Evolutionary conservation across 1,139 yeast genomes (phyloP), one percentile per base, ranked within the genome.

Genomic region (Candida mesenterica): DNA sequence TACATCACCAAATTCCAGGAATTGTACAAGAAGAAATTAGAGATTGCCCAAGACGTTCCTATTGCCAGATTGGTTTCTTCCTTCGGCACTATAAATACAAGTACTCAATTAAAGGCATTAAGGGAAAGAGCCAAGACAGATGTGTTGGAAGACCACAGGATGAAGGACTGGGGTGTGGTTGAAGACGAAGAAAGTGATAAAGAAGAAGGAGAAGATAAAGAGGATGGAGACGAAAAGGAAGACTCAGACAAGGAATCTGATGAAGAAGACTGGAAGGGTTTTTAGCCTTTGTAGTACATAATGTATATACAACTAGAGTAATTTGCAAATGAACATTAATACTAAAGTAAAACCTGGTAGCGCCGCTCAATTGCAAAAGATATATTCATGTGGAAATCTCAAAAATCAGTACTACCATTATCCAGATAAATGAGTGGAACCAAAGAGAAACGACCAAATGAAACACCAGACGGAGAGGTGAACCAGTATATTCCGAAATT

Each of bases 71-170:
- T 88, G 32, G 56, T 88, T 17, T 59, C 62, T 18, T 88, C 94
- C 4, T 81, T 88, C 48, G 63, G 64, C 30, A 65, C 59, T 4
- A 65, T 90, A 39, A 65, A 69, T 29, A 64, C 66, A 25, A 60
- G 65, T 15, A 72, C 82, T 9, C 62, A 68, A 24, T 69, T 77
- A 52, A 86, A 83, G 61, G 76, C 86, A 2, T 64, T 89, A 42
- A 77, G 88, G 55, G 68, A 72, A 38, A 81, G 79, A 50, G 80
- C 84, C 42, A 69, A 65, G 45, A 78, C 75, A 30, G 94, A 86
- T 30, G 72, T 90, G 1, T 62, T 86, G 37, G 65, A 65, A 1
- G 95, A 89, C 55, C 61, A 65, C 24, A 72, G 94, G 52, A 68
- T 88, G 39, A 58, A 59, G 24, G 67, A 67, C 27, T 87, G 96